Percentiles rank a stretch among this genome's conserved stretches.
phyloP scores from a whole-genome alignment of 495 filamentous ascomycete species.

The Podospora conica region DNA sequence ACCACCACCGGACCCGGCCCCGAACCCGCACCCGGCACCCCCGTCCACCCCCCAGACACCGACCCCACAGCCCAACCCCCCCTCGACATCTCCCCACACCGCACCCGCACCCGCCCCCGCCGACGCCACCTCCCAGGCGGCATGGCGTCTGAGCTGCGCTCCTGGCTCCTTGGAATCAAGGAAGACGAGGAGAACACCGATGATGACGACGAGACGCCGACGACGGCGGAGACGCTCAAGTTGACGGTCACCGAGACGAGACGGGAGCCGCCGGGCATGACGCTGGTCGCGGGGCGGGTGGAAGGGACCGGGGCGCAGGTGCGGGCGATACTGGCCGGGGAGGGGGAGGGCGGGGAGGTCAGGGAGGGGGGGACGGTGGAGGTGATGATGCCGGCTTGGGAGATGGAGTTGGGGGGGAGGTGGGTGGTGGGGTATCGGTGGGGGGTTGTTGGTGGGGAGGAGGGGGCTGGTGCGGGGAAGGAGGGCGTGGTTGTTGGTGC shows the following conservation, averaged over 20 bases:
- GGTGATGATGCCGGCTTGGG: constrained; percentile 40
- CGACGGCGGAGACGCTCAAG: constrained; percentile 4
- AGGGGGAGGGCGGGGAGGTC: constrained; percentile 22
- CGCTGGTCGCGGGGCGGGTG: constrained; percentile 13
- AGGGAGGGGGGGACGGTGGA: constrained; percentile 29
- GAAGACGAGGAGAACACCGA: constrained; percentile 16
- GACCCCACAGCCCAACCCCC: constrained; percentile 15
- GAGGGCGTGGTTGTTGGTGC: not conserved
- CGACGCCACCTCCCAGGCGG: constrained; percentile 33
- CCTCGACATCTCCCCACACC: constrained; percentile 37
- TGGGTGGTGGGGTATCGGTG: constrained; percentile 45
- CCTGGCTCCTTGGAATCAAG: constrained; percentile 43
- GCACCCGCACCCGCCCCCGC: constrained; percentile 24
- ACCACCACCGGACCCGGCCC: not conserved
- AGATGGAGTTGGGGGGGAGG: constrained; percentile 31
- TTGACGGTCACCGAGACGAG: constrained; percentile 23
- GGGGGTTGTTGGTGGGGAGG: constrained; percentile 18
- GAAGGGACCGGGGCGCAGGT: not conserved
- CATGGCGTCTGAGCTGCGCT: constrained; percentile 38
- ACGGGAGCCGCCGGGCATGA: constrained; percentile 15
- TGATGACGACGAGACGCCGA: not conserved
- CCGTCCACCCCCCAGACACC: constrained; percentile 10
- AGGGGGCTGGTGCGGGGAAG: not conserved
- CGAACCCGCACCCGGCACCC: not conserved
- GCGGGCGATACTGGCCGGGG: constrained; percentile 34